Evolutionary conservation across 306 rosid genomes (phyloP).

Genomic region (Pyrus bretschneideri): DNA sequence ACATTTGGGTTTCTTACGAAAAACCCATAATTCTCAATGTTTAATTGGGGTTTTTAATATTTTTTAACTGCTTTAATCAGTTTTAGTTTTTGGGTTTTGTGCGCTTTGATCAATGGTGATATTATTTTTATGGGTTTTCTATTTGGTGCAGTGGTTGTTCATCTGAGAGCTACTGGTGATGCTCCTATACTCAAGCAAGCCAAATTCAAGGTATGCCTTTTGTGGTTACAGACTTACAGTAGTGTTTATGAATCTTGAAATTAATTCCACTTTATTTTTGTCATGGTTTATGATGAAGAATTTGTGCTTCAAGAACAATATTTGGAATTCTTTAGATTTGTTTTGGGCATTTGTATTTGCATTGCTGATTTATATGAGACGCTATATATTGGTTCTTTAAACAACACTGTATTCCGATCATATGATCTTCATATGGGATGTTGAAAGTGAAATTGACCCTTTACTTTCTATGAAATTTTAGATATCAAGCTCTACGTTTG

Average conservation of each 20-base stretch:
- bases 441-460: background rate
- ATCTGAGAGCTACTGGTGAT: slow-evolving; percentile 94
- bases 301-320: background rate
- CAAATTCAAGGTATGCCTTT: slow-evolving; percentile 68
- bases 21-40: background rate
- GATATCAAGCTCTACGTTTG: no score
- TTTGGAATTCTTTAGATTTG: background rate
- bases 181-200: slow-evolving; percentile 95
- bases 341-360: background rate
- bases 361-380: background rate
- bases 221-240: background rate
- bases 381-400: background rate
- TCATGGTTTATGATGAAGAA: background rate
- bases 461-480: no score
- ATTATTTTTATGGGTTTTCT: slow-evolving; percentile 6
- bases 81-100: background rate
- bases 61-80: background rate
- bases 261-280: background rate
- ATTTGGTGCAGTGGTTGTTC: slow-evolving; percentile 73
- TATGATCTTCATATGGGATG: background rate
- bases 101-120: background rate
- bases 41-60: background rate
- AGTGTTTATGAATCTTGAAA: background rate
- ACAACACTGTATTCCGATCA: background rate
- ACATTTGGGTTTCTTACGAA: background rate